These are phyloP conservation scores for Emericellopsis cladophorae DNA, from an alignment of 2,329 filamentous ascomycete genomes.

Conservation along the genomic window DNA sequence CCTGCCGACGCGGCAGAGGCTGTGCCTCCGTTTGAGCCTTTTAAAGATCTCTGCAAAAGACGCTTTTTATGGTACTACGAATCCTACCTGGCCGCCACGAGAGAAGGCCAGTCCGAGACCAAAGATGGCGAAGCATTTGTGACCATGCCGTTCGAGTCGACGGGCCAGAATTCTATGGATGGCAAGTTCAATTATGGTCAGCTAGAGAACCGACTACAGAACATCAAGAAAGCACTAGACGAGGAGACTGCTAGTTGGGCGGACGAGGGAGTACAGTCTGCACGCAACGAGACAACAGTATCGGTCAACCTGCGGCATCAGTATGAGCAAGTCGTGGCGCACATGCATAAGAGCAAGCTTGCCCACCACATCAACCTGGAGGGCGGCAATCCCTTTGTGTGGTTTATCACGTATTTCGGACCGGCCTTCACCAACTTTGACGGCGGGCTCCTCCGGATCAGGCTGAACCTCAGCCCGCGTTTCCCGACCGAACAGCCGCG, in stretches of 20 bases:
- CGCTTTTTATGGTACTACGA: constrained; percentile 95
- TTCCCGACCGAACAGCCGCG: constrained; percentile 87
- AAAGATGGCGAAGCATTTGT: constrained; percentile 52
- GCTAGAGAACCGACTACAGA: constrained; percentile 54
- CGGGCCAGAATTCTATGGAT: constrained; percentile 65
- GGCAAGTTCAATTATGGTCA: constrained; percentile 73
- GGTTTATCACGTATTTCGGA: constrained; percentile 82
- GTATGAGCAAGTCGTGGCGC: constrained; percentile 67
- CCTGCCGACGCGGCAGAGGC: constrained; percentile 32
- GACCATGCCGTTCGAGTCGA: constrained; percentile 75
- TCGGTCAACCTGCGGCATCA: constrained; percentile 75
- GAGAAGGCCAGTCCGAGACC: constrained; percentile 50
- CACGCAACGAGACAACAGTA: constrained; percentile 57
- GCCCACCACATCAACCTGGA: constrained; percentile 67
- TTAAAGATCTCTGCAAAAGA: constrained; percentile 80
- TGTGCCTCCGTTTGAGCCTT: constrained; percentile 60
- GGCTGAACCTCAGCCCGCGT: constrained; percentile 64
- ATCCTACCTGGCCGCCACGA: constrained; percentile 63
- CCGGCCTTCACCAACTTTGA: constrained; percentile 88
- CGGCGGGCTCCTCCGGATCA: constrained; percentile 77
- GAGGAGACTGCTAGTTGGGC: constrained; percentile 64
- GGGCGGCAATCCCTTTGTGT: constrained; percentile 77
- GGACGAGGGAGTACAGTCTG: constrained; percentile 48
- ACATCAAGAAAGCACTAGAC: constrained; percentile 59
- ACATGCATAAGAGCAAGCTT: constrained; percentile 57